Percentiles rank a stretch among this genome's conserved stretches.
Conservation (phyloP, 2,329 filamentous ascomycete genomes). For the Diaporthe helianthi region DNA sequence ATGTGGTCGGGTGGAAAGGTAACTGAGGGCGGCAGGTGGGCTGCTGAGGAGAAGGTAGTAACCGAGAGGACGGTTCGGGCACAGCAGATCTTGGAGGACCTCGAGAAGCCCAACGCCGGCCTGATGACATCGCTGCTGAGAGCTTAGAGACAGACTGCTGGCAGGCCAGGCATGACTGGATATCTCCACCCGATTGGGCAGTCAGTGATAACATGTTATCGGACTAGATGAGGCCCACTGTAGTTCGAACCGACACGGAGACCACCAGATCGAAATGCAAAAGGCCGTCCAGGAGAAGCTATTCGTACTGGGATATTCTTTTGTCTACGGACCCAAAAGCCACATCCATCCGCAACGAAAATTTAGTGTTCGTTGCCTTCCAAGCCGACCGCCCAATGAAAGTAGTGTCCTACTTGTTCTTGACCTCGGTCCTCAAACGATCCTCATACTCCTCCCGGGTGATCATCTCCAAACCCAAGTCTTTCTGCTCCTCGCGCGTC, state of each 20-base stretch:
- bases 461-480: slow-evolving; percentile 33
- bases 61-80: slow-evolving; percentile 59
- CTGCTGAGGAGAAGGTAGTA: slow-evolving; percentile 62
- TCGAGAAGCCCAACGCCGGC: slow-evolving; percentile 39
- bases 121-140: slow-evolving; percentile 33
- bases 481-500: neutral
- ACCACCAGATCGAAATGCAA: no score
- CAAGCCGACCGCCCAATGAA: neutral
- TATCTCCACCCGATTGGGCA: neutral
- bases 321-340: neutral
- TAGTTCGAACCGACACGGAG: no score
- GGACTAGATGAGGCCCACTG: neutral
- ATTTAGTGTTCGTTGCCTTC: no score
- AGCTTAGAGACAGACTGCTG: slow-evolving; percentile 26
- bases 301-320: no score
- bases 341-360: neutral
- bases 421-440: slow-evolving; percentile 38
- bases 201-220: neutral
- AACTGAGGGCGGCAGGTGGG: slow-evolving; percentile 52
- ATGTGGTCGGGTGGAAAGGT: slow-evolving; percentile 48
- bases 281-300: no score
- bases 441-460: slow-evolving; percentile 43
- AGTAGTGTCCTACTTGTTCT: slow-evolving; percentile 32
- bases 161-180: neutral
- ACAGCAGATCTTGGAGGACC: slow-evolving; percentile 59